These are phyloP conservation scores for Stagonosporopsis rhizophila DNA, from an alignment of 2,329 filamentous ascomycete genomes.

Conservation along the genomic window DNA sequence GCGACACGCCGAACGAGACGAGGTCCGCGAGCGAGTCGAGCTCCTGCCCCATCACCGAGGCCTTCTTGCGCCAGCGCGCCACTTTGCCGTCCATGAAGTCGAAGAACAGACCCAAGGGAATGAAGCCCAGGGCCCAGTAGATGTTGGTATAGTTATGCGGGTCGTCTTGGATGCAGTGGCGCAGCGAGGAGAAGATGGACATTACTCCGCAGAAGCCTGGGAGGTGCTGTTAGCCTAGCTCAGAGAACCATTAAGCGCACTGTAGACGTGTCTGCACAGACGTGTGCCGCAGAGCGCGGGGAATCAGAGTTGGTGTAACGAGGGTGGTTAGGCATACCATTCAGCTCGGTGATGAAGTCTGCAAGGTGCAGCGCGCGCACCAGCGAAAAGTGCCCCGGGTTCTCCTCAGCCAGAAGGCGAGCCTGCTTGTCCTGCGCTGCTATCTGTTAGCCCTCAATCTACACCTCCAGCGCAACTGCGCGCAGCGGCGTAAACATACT, in stretches of 20 bases:
- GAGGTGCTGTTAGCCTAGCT: neutral
- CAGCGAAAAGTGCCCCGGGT: constrained; percentile 71
- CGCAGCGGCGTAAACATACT: constrained; percentile 6
- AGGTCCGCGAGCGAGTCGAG: constrained; percentile 94
- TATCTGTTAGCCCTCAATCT: neutral
- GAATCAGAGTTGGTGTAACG: neutral
- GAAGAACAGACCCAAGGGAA: constrained; percentile 89
- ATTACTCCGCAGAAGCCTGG: constrained; percentile 86
- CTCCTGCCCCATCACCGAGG: constrained; percentile 96
- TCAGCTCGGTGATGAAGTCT: constrained; percentile 82
- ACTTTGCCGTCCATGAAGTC: constrained; percentile 98
- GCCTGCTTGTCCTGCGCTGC: constrained; percentile 78
- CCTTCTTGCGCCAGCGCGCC: constrained; percentile 95
- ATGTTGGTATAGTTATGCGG: constrained; percentile 71
- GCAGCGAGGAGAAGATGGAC: constrained; percentile 93
- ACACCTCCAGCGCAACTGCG: neutral
- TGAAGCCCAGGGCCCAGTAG: constrained; percentile 83
- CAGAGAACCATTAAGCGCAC: neutral
- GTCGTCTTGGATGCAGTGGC: constrained; percentile 80
- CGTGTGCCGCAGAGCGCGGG: neutral
- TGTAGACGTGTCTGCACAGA: neutral
- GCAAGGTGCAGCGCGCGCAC: constrained; percentile 74
- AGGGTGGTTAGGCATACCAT: constrained; percentile 59
- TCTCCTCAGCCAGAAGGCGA: constrained; percentile 71
- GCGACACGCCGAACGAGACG: constrained; percentile 94